Evolutionary conservation across 192 early-diverging fungal species (phyloP).

Genomic region (Backusella morwellensis): DNA sequence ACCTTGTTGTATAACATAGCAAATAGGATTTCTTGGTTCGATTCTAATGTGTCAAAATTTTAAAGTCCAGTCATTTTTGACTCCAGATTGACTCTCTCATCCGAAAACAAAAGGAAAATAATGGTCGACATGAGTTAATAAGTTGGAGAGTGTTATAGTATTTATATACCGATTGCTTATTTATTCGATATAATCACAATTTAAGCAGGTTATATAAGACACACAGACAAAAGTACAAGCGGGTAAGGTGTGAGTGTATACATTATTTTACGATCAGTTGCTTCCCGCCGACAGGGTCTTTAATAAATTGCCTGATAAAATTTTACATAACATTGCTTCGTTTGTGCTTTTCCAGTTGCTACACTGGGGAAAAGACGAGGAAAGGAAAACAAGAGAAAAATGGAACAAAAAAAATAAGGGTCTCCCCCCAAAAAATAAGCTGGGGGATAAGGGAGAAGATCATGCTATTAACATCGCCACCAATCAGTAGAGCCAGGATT

Average conservation of each 20-base stretch:
- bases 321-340: not conserved
- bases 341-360: not conserved
- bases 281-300: not conserved
- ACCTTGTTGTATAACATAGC: not conserved
- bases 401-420: not conserved
- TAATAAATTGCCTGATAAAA: not conserved
- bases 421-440: not conserved
- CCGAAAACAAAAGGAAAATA: not conserved
- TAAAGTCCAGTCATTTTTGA: not conserved
- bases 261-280: not conserved
- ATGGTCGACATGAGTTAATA: not conserved
- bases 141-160: not conserved
- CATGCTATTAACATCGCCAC: not conserved
- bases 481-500: not conserved
- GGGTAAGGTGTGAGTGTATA: not conserved
- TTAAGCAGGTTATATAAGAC: not conserved
- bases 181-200: not conserved
- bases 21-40: not conserved
- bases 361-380: not conserved
- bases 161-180: not conserved
- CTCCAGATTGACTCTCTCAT: not conserved
- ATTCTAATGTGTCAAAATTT: conserved; percentile 2
- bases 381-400: not conserved
- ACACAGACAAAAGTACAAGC: not conserved
- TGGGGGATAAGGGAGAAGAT: not conserved